Evolutionary conservation across 257 asterid species (phyloP), one percentile per base, ranked within the genome.

Genomic region (Eucommia ulmoides): DNA sequence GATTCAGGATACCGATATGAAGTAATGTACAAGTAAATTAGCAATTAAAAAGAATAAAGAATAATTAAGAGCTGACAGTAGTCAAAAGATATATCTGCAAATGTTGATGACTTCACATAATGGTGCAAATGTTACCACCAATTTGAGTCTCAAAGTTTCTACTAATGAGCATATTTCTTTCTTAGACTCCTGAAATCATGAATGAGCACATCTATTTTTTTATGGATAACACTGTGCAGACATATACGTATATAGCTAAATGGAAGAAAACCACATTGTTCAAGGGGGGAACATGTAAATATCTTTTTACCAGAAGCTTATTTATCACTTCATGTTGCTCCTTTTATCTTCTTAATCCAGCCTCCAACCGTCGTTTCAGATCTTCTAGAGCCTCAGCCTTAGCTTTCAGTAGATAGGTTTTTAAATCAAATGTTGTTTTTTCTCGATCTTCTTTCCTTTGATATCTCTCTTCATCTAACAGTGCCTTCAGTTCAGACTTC

Each of bases 371-470:
- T 55, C 93, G 76, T 53, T 62, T 66, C 52, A 80, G 47, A 74
- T 89, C 96, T 76, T 80, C 83, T 50, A 70, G 73, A 1, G 94
- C 86, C 81, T 85, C 94, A 23, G 84, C 92, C 64, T 83, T 94
- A 58, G 79, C 78, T 62, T 80, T 80, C 59, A 78, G 94, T 57
- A 79, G 51, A 41, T 93, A 77, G 68, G 65, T 53, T 72, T 80
- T 85, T 75, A 83, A 33, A 68, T 85, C 83, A 23, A 57, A 58
- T 23, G 73, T 62, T 68, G 94, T 93, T 63, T 83, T 91, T 58
- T 85, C 94, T 22, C 93, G 75, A 65, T 91, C 98, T 54, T 81
- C 86, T 71, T 79, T 81, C 71, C 94, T 85, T 68, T 78, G 96
- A 38, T 83, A 92, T 58, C 94, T 93, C 69, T 91, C 98, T 73